These are phyloP conservation scores for Zygoascus tannicola DNA, from an alignment of 805 yeast genomes.

Conservation along the genomic window DNA sequence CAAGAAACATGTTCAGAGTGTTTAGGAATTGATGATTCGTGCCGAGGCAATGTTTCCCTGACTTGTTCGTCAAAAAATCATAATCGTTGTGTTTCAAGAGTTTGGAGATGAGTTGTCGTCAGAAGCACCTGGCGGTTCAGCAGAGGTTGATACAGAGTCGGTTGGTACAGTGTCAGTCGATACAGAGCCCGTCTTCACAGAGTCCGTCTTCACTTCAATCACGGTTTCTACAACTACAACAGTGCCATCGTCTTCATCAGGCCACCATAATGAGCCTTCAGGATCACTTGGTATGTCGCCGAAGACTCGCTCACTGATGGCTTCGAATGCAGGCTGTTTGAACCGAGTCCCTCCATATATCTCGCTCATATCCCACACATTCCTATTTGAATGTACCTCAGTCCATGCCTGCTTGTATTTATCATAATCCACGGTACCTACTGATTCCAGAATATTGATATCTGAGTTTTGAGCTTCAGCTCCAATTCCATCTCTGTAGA, in stretches of 20 bases:
- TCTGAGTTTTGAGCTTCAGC: conserved; percentile 7
- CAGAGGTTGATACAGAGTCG: too few species aligned
- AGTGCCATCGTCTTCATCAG: neutral
- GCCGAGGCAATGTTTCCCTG: too few species aligned
- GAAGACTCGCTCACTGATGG: neutral
- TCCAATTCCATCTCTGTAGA: conserved; percentile 8
- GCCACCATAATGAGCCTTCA: conserved; percentile 1
- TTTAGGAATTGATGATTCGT: too few species aligned
- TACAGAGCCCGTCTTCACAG: too few species aligned
- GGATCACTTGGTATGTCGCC: neutral
- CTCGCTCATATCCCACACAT: conserved; percentile 1
- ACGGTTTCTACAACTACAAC: neutral
- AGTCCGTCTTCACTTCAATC: too few species aligned
- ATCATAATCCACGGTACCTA: neutral
- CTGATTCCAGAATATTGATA: conserved; percentile 2
- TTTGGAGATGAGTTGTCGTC: too few species aligned
- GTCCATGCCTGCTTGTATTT: neutral
- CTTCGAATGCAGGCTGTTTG: neutral
- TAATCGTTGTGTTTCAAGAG: too few species aligned
- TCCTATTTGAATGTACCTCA: neutral
- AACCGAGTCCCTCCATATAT: neutral
- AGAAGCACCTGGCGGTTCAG: too few species aligned
- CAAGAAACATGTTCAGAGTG: too few species aligned
- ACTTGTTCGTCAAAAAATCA: too few species aligned
- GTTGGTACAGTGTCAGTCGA: too few species aligned